Evolutionary conservation across 352 stramenopile genomes (phyloP).

Genomic region (Pythium pectinolyticum): DNA sequence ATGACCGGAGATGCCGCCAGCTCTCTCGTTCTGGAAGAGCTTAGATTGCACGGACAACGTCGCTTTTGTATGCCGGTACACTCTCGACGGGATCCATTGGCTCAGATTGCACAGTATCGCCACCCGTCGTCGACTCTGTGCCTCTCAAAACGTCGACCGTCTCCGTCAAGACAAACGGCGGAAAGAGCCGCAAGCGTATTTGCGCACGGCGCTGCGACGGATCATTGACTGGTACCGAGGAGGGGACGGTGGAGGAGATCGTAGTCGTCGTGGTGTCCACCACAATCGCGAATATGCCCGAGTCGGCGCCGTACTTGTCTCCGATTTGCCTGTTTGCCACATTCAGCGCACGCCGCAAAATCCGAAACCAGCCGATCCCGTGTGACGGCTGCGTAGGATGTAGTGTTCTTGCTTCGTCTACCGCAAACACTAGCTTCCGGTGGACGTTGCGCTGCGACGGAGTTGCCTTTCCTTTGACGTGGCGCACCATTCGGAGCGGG

Average conservation of each 20-base stretch:
- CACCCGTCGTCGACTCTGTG: neutral
- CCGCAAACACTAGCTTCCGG: conserved; percentile 7
- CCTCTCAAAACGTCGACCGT: conserved; percentile 31
- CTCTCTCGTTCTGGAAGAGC: neutral
- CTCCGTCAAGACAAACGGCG: conserved; percentile 57
- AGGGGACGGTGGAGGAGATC: conserved; percentile 4
- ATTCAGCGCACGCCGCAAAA: conserved; percentile 1
- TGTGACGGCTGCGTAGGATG: neutral
- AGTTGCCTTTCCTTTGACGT: neutral
- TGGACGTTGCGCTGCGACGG: too few species aligned
- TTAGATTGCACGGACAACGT: neutral
- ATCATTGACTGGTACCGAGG: neutral
- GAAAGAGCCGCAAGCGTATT: conserved; percentile 55
- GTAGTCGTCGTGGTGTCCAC: conserved; percentile 21
- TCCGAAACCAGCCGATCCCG: conserved; percentile 1
- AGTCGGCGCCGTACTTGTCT: neutral
- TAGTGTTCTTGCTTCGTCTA: conserved; percentile 4
- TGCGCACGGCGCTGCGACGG: conserved; percentile 49
- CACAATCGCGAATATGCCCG: conserved; percentile 39
- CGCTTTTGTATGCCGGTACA: neutral
- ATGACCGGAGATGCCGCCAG: neutral
- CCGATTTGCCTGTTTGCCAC: conserved; percentile 2
- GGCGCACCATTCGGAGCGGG: neutral
- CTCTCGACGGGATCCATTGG: neutral
- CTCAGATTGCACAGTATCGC: neutral